Evolutionary conservation across 768 basidiomycete genomes (phyloP), one percentile per base, ranked within the genome.

Genomic region (Boletus rubescentipes): DNA sequence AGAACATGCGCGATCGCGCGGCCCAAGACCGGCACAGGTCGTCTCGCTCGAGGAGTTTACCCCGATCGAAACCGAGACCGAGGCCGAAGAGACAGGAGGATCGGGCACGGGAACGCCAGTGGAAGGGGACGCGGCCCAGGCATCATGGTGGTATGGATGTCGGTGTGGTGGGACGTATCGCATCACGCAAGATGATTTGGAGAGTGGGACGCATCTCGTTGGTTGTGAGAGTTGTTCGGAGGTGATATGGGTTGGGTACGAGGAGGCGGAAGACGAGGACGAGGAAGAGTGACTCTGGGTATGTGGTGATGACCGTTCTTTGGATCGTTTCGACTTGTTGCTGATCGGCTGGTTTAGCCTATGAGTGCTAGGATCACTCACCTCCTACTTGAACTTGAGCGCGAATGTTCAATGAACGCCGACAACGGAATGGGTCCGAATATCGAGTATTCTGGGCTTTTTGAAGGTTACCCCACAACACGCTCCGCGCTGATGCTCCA

Each of bases 161-260:
- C 82, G 91, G 18, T 93, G 91, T 61, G 88, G 89, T 40, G 87
- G 87, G 7, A 54, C 43, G 18, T 93, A 91, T 62, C 70, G 61
- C 35, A 82, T 93, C 51, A 75, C 74, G 0, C 77, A 78, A 49
- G 68, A 61, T 2, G 78, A 86, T 46, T 79, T 93, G 76, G 89
- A 92, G 54, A 70, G 70, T 2, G 91, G 82, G n/a, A 74, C 75
- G 45, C 91, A 93, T 66, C 76, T 93, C 7, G 73, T 91, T 10
- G 83, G 79, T 2, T 93, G 91, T 59, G 79, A 72, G 50, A 81
- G 81, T 49, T 93, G 91, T 65, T 93, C 91, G 15, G 91, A 93
- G 68, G 83, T 82, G 9, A 74, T 93, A 1, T 93, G 90, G 88
- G 87, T 84, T n/a, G 91, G 91, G 2, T 93, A 91, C 62, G 86